phyloP scores from a whole-genome alignment of 768 basidiomycete species.

The Gymnopilus junonius region DNA sequence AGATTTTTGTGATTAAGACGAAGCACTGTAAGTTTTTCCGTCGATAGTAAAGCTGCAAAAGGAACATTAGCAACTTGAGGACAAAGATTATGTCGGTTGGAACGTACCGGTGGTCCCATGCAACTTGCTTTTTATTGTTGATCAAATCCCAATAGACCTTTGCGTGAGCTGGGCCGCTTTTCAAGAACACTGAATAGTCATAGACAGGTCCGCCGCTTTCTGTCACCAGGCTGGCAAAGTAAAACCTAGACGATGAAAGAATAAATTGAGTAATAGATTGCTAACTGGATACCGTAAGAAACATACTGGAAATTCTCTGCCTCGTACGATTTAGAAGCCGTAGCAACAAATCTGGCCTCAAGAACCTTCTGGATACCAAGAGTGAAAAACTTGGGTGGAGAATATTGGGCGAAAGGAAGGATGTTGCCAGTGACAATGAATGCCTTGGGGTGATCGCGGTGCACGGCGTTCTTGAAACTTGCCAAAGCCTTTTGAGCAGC shows the following conservation, averaged over 20 bases:
- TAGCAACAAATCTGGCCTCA: conserved; percentile 25
- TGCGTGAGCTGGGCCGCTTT: conserved; percentile 30
- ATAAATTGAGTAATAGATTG: no score
- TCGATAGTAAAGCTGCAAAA: conserved; percentile 3
- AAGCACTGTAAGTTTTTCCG: background rate
- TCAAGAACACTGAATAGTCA: conserved; percentile 15
- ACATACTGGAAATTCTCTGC: conserved; percentile 24
- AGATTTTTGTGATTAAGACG: no score
- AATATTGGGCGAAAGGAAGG: conserved; percentile 25
- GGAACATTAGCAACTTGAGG: background rate
- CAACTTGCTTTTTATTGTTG: conserved; percentile 21
- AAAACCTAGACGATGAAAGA: conserved; percentile 23
- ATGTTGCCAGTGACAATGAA: conserved; percentile 38
- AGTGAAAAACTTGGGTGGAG: conserved; percentile 11
- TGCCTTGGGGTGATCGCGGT: conserved; percentile 28
- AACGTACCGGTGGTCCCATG: conserved; percentile 27
- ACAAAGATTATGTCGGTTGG: no score
- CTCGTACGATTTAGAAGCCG: conserved; percentile 24
- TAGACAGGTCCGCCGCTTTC: conserved; percentile 19
- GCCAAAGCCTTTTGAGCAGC: conserved; percentile 31
- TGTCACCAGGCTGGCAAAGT: conserved; percentile 31
- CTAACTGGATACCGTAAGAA: background rate
- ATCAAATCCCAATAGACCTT: conserved; percentile 32
- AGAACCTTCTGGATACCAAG: conserved; percentile 30
- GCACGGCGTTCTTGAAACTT: conserved; percentile 26